phyloP scores from a whole-genome alignment of 176 grass and related monocot species.

The Eremochloa ophiuroides region DNA sequence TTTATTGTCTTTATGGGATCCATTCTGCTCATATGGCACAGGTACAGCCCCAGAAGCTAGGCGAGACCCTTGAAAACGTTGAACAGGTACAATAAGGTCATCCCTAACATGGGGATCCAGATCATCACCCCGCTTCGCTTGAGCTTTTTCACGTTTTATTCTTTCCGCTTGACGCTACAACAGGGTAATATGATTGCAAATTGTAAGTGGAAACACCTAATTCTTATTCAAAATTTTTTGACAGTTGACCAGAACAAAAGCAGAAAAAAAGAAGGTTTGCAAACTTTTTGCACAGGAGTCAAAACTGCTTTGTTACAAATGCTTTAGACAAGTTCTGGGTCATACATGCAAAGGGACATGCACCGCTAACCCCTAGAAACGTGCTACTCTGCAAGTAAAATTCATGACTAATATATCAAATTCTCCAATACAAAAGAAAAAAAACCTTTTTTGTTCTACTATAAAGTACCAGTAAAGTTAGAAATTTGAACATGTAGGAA shows the following conservation, averaged over 20 bases:
- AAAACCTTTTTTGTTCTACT: not conserved
- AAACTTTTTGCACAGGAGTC: not conserved
- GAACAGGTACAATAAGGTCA: slow-evolving; percentile 76
- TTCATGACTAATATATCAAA: slow-evolving; percentile 15
- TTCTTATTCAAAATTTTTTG: not conserved
- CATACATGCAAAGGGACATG: not conserved
- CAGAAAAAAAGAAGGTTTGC: not conserved
- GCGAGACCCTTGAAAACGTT: slow-evolving; percentile 80
- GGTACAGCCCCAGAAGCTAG: slow-evolving; percentile 75
- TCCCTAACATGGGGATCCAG: slow-evolving; percentile 69
- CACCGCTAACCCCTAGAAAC: not conserved
- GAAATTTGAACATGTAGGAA: not conserved
- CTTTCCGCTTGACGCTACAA: slow-evolving; percentile 93
- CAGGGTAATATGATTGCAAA: slow-evolving; percentile 18
- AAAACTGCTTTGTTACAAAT: not conserved
- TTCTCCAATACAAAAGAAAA: slow-evolving; percentile 1
- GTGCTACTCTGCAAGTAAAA: not conserved
- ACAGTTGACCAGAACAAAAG: slow-evolving; percentile 6
- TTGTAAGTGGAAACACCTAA: slow-evolving; percentile 8
- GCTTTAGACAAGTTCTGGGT: not conserved
- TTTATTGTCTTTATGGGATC: slow-evolving; percentile 31
- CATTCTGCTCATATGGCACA: slow-evolving; percentile 64
- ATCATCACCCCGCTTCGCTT: slow-evolving; percentile 78
- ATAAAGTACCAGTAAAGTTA: not conserved
- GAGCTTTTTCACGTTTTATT: slow-evolving; percentile 72